Conservation (phyloP, 345 rosid genomes). For the Bruguiera gymnorhiza region DNA sequence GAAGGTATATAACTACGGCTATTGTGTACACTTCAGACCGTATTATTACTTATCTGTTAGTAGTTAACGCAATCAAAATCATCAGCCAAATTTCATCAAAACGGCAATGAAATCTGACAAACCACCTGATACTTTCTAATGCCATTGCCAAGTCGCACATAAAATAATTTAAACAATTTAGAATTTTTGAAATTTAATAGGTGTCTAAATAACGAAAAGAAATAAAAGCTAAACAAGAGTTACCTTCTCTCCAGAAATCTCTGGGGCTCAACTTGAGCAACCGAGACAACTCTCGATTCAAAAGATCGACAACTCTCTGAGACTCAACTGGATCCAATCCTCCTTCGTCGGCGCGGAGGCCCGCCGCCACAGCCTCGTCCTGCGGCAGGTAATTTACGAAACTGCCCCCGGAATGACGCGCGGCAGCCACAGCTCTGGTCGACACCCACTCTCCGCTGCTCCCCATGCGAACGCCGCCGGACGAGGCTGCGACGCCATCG, state of each 20-base stretch:
- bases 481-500: conserved; percentile 20
- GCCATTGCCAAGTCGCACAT: too few species aligned
- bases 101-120: neutral
- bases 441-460: conserved; percentile 46
- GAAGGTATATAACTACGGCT: too few species aligned
- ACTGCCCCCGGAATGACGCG: conserved; percentile 37
- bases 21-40: too few species aligned
- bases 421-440: conserved; percentile 15
- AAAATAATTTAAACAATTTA: too few species aligned
- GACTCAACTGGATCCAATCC: conserved; percentile 91
- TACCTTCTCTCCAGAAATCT: conserved; percentile 88
- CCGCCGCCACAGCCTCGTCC: conserved; percentile 91
- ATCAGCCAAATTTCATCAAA: neutral
- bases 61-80: neutral
- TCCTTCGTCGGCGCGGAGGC: conserved; percentile 70
- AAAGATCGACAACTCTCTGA: conserved; percentile 88
- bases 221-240: neutral
- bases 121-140: neutral
- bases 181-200: too few species aligned
- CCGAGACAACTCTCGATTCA: conserved; percentile 75
- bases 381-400: conserved; percentile 90
- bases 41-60: neutral
- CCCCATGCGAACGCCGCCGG: conserved; percentile 40
- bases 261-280: conserved; percentile 75
- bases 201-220: neutral